Percentiles rank a stretch among this genome's conserved stretches.
Evolutionary conservation across 1,284 basidiomycete species (phyloP).

Genomic region (Apiotrichum sp.): DNA sequence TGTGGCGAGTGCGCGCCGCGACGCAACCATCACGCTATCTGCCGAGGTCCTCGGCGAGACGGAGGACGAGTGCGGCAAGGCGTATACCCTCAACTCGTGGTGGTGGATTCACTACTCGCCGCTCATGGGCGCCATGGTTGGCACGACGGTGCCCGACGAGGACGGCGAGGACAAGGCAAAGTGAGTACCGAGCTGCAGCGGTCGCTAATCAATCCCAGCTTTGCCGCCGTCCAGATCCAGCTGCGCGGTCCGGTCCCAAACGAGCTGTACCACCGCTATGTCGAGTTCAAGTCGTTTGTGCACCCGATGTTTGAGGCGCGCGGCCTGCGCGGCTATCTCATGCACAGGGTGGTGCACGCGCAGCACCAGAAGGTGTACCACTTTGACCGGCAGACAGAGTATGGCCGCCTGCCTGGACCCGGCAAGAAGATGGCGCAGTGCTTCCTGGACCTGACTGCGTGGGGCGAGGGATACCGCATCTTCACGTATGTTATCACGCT

Average conservation of each 20-base stretch:
- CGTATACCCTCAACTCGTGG: conserved; percentile 50
- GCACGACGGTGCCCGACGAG: conserved; percentile 27
- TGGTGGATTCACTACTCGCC: conserved; percentile 42
- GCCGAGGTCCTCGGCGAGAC: conserved; percentile 47
- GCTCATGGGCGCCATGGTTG: conserved; percentile 36
- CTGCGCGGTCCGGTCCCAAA: conserved; percentile 51
- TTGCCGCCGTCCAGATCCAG: conserved; percentile 52
- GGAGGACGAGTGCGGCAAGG: conserved; percentile 42
- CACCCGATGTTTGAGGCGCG: conserved; percentile 48
- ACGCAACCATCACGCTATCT: conserved; percentile 27
- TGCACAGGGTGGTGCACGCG: conserved; percentile 49
- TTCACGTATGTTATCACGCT: conserved; percentile 53
- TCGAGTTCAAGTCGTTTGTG: conserved; percentile 51
- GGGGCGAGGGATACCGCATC: conserved; percentile 49
- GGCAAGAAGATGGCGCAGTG: conserved; percentile 30
- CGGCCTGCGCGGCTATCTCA: conserved; percentile 46
- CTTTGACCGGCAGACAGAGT: conserved; percentile 47
- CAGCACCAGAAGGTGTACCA: conserved; percentile 51
- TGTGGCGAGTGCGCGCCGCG: not conserved
- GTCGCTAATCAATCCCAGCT: conserved; percentile 31
- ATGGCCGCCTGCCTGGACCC: conserved; percentile 38
- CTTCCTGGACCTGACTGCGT: conserved; percentile 50
- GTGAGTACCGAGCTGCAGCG: conserved; percentile 21
- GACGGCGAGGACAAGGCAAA: conserved; percentile 27
- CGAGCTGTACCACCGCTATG: conserved; percentile 51